Evolutionary conservation across 148 eudicot genomes (phyloP), one percentile per base, ranked within the genome.

Genomic region (Polygonum aviculare): DNA sequence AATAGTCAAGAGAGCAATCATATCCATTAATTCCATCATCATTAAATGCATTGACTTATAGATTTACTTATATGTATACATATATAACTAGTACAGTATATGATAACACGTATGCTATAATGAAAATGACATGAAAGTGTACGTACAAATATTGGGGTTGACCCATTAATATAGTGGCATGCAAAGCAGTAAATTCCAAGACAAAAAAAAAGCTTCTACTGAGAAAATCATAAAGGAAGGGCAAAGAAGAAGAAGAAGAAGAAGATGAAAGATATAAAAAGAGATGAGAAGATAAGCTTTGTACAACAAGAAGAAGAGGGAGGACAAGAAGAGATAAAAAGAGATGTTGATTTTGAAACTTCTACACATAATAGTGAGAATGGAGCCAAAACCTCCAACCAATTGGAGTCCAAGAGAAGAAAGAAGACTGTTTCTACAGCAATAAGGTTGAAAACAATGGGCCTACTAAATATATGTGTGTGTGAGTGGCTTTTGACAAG

Each of bases 361-460:
- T 65, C n/a, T 65, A 33, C 19, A 12, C 65, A 59, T 21, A 59
- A 59, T 26, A 26, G 35, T 60, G 36, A 22, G 16, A 36, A 16
- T 35, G 71, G 71, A 12, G 71, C 71, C 71, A 65, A 65, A 33
- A 65, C 35, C 44, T 65, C 8, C 41, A 65, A 10, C 71, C 71
- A 65, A 65, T 65, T 65, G 5, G 70, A 63, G 70, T 14, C 4
- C 36, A 10, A 4, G 44, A 35, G 71, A 35, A 26, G 69, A 21
- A 65, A 62, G 69, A 62, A 31, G 41, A 36, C 9, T 65, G 21
- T 65, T 40, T 7, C 44, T 36, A 65, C 39, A 62, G 16, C 71
- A 65, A 36, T 65, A 36, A 65, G 71, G 41, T 65, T 65, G 71
- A 65, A 65, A 63, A 65, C 31, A 65, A 65, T 65, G 71, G 71